Base-by-base conservation (phyloP, 371 early-diverging fungal species). In the Mortierella sp. region DNA sequence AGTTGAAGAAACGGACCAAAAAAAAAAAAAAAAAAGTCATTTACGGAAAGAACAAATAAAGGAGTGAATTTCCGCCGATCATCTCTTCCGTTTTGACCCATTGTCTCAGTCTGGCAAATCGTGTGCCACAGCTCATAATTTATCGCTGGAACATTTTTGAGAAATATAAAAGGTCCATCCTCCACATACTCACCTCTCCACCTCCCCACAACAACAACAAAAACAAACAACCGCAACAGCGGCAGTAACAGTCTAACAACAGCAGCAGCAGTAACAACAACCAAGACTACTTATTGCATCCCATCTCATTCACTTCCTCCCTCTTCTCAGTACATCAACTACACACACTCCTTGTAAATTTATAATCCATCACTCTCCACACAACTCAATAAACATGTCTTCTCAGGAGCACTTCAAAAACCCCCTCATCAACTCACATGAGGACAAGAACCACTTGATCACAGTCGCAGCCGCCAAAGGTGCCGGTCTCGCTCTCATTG, bases 401-500 rank as follows among this genome's bases (percentile, higher is more conserved):
- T 7, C 28, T 53, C 28, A 26, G 45, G 31, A 54, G 29, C 64
- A 73, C 58, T 64, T 51, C 60, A 68, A 68, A 60, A 74, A 54
- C 74, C 68, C 74, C 15, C 68, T 59, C 42, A 28, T 75, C 49
- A 61, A 68, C 12, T 19, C 29, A 3, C 28, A 59, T 19, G 68
- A 72, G 10, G 61, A 71, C 65, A 64, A 54, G 28, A 68, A 61
- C 42, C 6, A 63, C 26, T 6, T 68, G 37, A 40, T 77, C 42
- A 40, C 62, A 32, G 31, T 53, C 13, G 69, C 64, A 43, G 68
- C 74, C 8, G 75, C 75, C 32, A 81, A 81, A 64, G 82, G 82
- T 42, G 82, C 82, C 6, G 82, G 82, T 28, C 76, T 81, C 35
- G 82, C 82, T 64, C 54, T 81, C 17, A 66, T 81, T 28, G 66